Evolutionary conservation across 345 rosid species (phyloP).

Genomic region (Lepidium aucheri): DNA sequence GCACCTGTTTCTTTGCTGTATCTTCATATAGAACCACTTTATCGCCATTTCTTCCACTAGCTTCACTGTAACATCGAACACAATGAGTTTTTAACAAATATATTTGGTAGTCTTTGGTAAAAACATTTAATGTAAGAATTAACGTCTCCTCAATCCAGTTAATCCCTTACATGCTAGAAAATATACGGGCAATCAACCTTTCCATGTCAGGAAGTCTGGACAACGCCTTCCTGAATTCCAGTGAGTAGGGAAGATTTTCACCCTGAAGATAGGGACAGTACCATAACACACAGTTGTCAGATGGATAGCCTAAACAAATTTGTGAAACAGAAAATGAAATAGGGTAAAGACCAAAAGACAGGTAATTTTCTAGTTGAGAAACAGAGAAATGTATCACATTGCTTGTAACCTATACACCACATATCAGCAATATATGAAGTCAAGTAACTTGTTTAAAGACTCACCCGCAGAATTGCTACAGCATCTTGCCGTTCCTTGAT

Average conservation of each 20-base stretch:
- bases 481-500: constrained; percentile 96
- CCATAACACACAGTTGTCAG: constrained; percentile 15
- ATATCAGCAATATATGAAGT: neutral
- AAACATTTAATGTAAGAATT: neutral
- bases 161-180: constrained; percentile 58
- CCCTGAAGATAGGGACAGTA: constrained; percentile 45
- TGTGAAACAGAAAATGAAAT: neutral
- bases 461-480: constrained; percentile 68
- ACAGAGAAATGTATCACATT: constrained; percentile 1
- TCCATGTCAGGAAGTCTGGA: constrained; percentile 93
- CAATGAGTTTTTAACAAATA: neutral
- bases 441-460: constrained; percentile 17
- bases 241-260: constrained; percentile 45
- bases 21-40: constrained; percentile 88
- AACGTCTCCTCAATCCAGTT: constrained; percentile 3
- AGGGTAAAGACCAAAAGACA: constrained; percentile 4
- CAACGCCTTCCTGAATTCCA: constrained; percentile 71
- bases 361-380: constrained; percentile 6
- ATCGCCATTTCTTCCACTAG: constrained; percentile 82
- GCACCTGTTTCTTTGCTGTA: constrained; percentile 81
- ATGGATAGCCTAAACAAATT: neutral
- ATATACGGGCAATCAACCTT: constrained; percentile 75
- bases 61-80: constrained; percentile 50
- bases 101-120: neutral
- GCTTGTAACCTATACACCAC: neutral